These are phyloP conservation scores for Heterobasidion annosum DNA, from an alignment of 1,284 basidiomycete species.

Conservation along the genomic window DNA sequence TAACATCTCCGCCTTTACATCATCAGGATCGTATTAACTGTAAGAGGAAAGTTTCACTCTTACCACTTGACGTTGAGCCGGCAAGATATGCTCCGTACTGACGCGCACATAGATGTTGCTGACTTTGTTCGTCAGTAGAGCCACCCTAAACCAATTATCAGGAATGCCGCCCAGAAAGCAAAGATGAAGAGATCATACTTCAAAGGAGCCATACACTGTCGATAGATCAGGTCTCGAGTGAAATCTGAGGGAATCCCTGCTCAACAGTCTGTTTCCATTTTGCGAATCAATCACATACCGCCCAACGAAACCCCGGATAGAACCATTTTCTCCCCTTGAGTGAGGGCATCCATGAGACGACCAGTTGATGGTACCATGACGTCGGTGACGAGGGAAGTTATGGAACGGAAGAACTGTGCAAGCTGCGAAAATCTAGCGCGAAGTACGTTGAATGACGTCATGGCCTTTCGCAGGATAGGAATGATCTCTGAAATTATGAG, in stretches of 20 bases:
- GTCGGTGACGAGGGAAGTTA: constrained; percentile 3
- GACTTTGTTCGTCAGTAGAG: constrained; percentile 1
- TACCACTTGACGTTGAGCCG: constrained; percentile 2
- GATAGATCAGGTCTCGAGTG: constrained; percentile 5
- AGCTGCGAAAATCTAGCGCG: constrained; percentile 7
- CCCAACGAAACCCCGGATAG: constrained; percentile 1
- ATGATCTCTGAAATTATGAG: constrained; percentile 2
- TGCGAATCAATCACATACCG: not conserved
- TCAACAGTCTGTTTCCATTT: not conserved
- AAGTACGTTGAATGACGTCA: constrained; percentile 6
- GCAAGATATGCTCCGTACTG: constrained; percentile 1
- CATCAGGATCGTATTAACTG: not conserved
- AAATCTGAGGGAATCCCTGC: not conserved
- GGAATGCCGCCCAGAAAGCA: not conserved
- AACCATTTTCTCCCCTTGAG: not conserved
- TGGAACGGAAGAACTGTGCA: constrained; percentile 5
- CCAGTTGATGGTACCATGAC: constrained; percentile 1
- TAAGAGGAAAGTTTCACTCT: not conserved
- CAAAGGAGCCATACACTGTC: constrained; percentile 5
- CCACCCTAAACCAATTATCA: not conserved
- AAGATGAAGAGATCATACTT: not conserved
- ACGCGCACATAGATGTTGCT: constrained; percentile 3
- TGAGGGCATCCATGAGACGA: not conserved
- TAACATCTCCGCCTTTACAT: constrained; percentile 2
- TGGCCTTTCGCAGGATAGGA: constrained; percentile 5